phyloP scores from a whole-genome alignment of 2,329 filamentous ascomycete genomes.

The Cladobotryum protrusum region DNA sequence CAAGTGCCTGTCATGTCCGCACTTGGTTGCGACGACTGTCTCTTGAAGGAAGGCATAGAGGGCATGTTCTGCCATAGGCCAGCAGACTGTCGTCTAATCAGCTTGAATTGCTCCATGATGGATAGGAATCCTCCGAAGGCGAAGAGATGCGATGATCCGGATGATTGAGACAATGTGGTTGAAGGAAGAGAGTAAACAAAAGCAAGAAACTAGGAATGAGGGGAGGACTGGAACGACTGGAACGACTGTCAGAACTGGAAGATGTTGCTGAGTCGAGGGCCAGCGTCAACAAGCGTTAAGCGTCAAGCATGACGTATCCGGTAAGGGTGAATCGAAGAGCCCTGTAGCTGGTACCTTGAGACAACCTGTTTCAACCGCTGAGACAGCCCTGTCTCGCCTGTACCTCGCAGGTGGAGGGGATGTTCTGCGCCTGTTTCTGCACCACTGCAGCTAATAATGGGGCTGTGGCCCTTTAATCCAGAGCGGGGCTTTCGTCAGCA shows the following conservation, averaged over 20 bases:
- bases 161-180: too few species aligned
- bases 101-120: slow-evolving; percentile 47
- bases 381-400: too few species aligned
- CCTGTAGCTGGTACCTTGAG: too few species aligned
- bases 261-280: background rate
- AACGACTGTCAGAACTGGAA: too few species aligned
- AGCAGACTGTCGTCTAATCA: slow-evolving; percentile 50
- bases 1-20: slow-evolving; percentile 50
- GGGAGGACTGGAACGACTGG: too few species aligned
- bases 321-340: too few species aligned
- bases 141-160: too few species aligned
- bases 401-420: too few species aligned
- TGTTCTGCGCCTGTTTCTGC: background rate
- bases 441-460: background rate
- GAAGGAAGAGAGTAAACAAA: background rate
- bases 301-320: too few species aligned
- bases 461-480: slow-evolving; percentile 9
- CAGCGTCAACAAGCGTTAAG: too few species aligned
- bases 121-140: too few species aligned
- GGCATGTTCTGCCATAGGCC: slow-evolving; percentile 44
- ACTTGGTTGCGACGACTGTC: slow-evolving; percentile 12
- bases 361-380: too few species aligned
- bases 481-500: background rate
- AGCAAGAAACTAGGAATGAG: background rate
- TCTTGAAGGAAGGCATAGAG: slow-evolving; percentile 23